Conservation (phyloP, 768 basidiomycete species). For the Dentipellis sp. region DNA sequence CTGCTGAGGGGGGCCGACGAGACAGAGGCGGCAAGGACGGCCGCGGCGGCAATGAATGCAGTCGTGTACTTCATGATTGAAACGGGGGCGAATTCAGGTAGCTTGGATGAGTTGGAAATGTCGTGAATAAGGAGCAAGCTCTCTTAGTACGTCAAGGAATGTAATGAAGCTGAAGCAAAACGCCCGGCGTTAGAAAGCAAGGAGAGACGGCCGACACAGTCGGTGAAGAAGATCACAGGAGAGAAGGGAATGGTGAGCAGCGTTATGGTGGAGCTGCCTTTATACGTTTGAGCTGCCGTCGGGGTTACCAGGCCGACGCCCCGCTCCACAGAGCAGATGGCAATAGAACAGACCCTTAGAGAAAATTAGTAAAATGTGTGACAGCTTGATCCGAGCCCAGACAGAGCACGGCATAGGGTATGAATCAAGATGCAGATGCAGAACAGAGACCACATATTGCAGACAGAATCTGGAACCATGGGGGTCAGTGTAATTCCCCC, state of each 20-base stretch:
- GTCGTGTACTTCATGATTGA: constrained; percentile 6
- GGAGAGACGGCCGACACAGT: constrained; percentile 8
- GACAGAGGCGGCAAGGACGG: neutral
- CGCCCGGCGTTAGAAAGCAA: constrained; percentile 5
- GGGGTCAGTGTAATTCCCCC: no score
- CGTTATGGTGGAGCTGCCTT: neutral
- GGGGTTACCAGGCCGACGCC: no score
- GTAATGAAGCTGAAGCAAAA: neutral
- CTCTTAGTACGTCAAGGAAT: neutral
- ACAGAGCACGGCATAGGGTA: no score
- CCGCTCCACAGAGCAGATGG: no score
- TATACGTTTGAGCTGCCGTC: neutral
- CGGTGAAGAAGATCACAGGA: constrained; percentile 3
- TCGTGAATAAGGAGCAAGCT: neutral
- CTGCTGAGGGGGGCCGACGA: constrained; percentile 4
- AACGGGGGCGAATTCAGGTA: neutral
- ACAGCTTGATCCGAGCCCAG: no score
- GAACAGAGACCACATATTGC: no score
- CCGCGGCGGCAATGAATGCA: constrained; percentile 1
- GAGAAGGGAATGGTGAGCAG: neutral
- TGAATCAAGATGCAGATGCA: no score
- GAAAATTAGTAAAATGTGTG: no score
- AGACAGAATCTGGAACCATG: no score
- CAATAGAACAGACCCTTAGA: no score
- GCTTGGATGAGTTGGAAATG: neutral